These are phyloP conservation scores for Colletotrichum kahawae DNA, from an alignment of 2,329 filamentous ascomycete genomes.

Conservation along the genomic window DNA sequence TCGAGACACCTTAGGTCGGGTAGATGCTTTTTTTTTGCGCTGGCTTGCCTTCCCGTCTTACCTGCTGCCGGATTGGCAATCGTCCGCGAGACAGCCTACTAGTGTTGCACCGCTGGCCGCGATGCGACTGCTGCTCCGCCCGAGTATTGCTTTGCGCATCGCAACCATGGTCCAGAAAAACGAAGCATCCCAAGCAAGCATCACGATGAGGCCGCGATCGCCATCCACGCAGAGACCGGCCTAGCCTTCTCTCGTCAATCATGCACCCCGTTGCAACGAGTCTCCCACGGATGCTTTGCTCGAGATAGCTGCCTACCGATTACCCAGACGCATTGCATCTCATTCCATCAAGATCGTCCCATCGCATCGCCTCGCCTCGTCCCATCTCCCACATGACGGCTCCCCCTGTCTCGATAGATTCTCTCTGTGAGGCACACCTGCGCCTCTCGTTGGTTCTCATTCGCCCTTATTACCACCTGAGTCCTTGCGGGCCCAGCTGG, in stretches of 20 bases:
- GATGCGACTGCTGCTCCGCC: neutral
- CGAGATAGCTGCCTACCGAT: neutral
- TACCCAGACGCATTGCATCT: neutral
- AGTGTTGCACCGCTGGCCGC: neutral
- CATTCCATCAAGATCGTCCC: neutral
- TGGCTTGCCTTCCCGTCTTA: neutral
- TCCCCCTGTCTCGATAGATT: neutral
- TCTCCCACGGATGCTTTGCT: neutral
- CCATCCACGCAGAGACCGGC: neutral
- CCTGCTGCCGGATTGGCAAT: neutral
- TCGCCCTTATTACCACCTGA: neutral
- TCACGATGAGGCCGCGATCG: neutral
- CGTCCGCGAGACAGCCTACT: neutral
- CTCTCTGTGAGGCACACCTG: neutral
- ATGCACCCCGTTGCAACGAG: neutral
- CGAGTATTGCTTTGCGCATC: neutral
- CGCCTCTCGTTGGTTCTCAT: neutral
- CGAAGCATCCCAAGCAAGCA: neutral
- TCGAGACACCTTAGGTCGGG: too few species aligned
- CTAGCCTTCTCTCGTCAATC: neutral
- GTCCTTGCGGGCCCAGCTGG: neutral
- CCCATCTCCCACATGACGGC: neutral
- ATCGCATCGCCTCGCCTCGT: neutral
- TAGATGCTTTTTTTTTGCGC: neutral
- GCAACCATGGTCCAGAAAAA: neutral